Evolutionary conservation across 768 basidiomycete genomes (phyloP).

Genomic region (Boletus subparvulus): DNA sequence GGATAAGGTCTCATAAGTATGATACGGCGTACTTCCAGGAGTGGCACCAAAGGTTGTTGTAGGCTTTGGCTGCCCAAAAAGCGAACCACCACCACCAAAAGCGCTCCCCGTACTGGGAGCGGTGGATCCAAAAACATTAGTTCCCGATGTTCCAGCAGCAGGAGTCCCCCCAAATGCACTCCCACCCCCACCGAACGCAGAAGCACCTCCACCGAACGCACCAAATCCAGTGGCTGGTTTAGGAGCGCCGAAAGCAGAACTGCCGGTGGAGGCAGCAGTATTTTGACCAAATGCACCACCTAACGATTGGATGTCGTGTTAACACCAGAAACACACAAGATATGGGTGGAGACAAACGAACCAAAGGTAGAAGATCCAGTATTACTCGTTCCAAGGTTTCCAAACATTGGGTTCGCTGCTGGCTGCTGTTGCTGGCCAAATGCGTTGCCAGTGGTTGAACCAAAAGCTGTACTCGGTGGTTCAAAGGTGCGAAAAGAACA

Average conservation of each 20-base stretch:
- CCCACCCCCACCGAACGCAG: conserved; percentile 47
- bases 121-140: conserved; percentile 36
- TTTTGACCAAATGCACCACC: conserved; percentile 46
- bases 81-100: conserved; percentile 46
- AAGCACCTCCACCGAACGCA: conserved; percentile 63
- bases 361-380: conserved; percentile 39
- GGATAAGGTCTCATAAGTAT: not conserved
- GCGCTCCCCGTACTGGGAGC: conserved; percentile 32
- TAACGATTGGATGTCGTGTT: conserved; percentile 12
- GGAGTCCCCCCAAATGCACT: conserved; percentile 41
- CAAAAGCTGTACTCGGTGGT: conserved; percentile 47
- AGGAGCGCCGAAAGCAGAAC: conserved; percentile 57
- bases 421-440: conserved; percentile 71
- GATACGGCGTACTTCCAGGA: conserved; percentile 30
- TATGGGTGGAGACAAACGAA: conserved; percentile 14
- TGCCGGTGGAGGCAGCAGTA: conserved; percentile 35
- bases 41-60: conserved; percentile 44
- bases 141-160: conserved; percentile 32
- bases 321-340: conserved; percentile 2
- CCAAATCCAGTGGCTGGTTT: conserved; percentile 79
- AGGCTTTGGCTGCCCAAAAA: conserved; percentile 60
- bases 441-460: conserved; percentile 40
- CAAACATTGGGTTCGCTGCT: conserved; percentile 81
- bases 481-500: conserved; percentile 26
- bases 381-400: conserved; percentile 46